These are phyloP conservation scores for Tarenaya hassleriana DNA, from an alignment of 345 rosid genomes.

Conservation along the genomic window DNA sequence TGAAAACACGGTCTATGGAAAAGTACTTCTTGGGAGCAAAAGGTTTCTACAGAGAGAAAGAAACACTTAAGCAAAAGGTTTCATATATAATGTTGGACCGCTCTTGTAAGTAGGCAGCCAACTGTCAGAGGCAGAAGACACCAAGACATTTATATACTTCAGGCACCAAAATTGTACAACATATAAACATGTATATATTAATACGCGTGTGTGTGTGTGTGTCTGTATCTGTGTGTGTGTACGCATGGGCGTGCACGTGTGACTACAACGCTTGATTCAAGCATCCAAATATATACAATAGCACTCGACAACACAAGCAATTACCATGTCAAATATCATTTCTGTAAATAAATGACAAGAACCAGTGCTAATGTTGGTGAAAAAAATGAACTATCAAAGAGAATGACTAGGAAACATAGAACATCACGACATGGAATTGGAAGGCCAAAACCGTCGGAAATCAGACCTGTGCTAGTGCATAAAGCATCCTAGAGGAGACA, in stretches of 20 bases:
- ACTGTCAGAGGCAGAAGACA: background rate
- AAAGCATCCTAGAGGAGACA: constrained; percentile 86
- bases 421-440: background rate
- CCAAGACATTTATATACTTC: background rate
- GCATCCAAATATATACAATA: background rate
- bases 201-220: no score
- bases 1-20: constrained; percentile 95
- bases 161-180: background rate
- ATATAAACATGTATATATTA: constrained; percentile 1
- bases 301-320: background rate
- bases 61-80: constrained; percentile 1
- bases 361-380: no score
- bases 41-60: constrained; percentile 35
- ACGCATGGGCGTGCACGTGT: no score
- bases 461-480: constrained; percentile 74
- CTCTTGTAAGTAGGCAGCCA: constrained; percentile 5
- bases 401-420: background rate
- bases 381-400: background rate
- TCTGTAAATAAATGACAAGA: no score
- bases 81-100: constrained; percentile 8
- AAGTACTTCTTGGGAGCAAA: constrained; percentile 80
- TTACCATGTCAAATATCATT: no score
- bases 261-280: background rate
- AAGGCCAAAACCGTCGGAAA: constrained; percentile 6
- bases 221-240: no score